Conservation (phyloP, 2,329 filamentous ascomycete species). For the Aspergillus proliferans region DNA sequence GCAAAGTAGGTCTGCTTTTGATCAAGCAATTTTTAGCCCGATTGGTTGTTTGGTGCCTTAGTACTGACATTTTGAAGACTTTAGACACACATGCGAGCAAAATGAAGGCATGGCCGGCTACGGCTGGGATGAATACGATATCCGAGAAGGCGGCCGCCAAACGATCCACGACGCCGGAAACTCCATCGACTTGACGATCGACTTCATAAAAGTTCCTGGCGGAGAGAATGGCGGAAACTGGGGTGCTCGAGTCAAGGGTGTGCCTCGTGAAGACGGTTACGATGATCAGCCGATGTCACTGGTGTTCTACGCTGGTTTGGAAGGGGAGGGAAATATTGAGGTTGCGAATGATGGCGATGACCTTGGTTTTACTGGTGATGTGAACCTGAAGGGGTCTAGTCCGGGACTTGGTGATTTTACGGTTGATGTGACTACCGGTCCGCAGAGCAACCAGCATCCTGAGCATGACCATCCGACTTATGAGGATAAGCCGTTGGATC, state of each 20-base stretch:
- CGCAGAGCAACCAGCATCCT: constrained; percentile 55
- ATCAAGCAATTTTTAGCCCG: not conserved
- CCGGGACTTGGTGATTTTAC: constrained; percentile 71
- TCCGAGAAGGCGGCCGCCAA: constrained; percentile 77
- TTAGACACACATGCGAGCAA: constrained; percentile 94
- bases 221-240: constrained; percentile 82
- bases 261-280: constrained; percentile 63
- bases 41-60: not conserved
- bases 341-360: constrained; percentile 50
- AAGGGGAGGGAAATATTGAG: constrained; percentile 64
- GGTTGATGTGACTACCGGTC: constrained; percentile 68
- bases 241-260: constrained; percentile 81
- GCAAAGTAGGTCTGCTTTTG: constrained; percentile 53
- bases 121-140: constrained; percentile 96
- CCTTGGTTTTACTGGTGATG: constrained; percentile 52
- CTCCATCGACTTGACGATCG: constrained; percentile 80
- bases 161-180: constrained; percentile 88
- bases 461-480: constrained; percentile 57
- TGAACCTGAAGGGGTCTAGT: constrained; percentile 66
- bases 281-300: constrained; percentile 66
- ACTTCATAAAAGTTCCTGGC: constrained; percentile 87
- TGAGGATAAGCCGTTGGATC: constrained; percentile 63
- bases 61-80: constrained; percentile 49
- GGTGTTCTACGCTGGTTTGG: constrained; percentile 74
- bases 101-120: constrained; percentile 90